Evolutionary conservation across 129 eudicot genomes (phyloP).

Genomic region (Tanacetum coccineum): DNA sequence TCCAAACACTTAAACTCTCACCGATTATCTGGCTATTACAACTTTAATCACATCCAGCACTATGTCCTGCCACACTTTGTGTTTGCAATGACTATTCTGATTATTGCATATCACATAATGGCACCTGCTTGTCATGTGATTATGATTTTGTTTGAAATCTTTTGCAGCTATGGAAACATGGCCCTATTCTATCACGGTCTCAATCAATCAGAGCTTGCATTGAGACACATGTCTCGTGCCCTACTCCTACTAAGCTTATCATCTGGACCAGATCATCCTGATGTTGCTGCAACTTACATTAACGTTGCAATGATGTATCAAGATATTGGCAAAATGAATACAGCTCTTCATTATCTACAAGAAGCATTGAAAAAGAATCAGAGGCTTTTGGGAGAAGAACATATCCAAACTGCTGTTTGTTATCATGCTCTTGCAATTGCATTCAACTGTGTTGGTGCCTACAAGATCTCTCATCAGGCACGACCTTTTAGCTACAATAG

Average conservation of each 20-base stretch:
- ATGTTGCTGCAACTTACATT: constrained; percentile 94
- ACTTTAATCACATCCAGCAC: too few species aligned
- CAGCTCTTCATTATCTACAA: constrained; percentile 95
- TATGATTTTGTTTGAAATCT: constrained; percentile 1
- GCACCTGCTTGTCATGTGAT: neutral
- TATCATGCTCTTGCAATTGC: constrained; percentile 98
- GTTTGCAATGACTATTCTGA: too few species aligned
- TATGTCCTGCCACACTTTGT: too few species aligned
- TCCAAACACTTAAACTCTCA: too few species aligned
- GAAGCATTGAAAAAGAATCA: constrained; percentile 95
- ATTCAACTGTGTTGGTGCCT: constrained; percentile 92
- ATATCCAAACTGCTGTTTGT: constrained; percentile 97
- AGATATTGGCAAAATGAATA: constrained; percentile 86
- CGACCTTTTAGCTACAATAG: constrained; percentile 10
- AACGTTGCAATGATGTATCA: constrained; percentile 99
- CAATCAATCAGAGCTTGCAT: constrained; percentile 88
- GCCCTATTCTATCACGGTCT: constrained; percentile 96
- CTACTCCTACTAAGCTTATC: constrained; percentile 74
- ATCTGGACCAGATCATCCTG: constrained; percentile 98
- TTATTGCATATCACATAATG: too few species aligned
- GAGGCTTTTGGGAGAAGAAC: constrained; percentile 92
- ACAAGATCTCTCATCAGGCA: constrained; percentile 97
- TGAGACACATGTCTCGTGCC: constrained; percentile 94
- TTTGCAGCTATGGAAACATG: constrained; percentile 95
- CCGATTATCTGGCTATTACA: too few species aligned